Percentiles rank a stretch among this genome's conserved stretches.
phyloP scores from a whole-genome alignment of 129 eudicot species.

The Smallanthus sonchifolius region DNA sequence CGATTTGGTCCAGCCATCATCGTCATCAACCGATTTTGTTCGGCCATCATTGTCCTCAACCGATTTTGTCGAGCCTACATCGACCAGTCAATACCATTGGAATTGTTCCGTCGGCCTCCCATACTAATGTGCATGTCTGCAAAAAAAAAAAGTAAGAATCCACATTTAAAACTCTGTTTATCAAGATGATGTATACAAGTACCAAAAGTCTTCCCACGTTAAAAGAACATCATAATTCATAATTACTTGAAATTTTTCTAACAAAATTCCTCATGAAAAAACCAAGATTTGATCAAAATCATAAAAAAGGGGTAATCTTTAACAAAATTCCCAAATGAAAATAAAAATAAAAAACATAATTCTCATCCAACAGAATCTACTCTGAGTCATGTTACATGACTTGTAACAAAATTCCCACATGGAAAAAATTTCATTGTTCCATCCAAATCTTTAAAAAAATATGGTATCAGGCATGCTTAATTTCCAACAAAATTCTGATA shows the following conservation, averaged over 20 bases:
- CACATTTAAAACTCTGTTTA: too few species aligned
- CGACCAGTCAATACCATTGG: too few species aligned
- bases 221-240: neutral
- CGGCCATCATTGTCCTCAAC: too few species aligned
- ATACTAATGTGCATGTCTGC: too few species aligned
- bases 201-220: too few species aligned
- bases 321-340: neutral
- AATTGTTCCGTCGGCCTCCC: too few species aligned
- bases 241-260: neutral
- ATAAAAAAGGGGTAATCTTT: neutral
- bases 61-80: too few species aligned
- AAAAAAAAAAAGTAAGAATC: too few species aligned
- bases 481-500: neutral
- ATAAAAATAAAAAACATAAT: neutral
- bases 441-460: neutral
- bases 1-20: too few species aligned
- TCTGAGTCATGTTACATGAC: constrained; percentile 1
- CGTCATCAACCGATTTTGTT: too few species aligned
- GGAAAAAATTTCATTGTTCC: neutral
- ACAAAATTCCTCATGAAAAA: neutral
- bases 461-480: neutral
- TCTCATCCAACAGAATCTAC: neutral
- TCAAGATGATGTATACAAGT: too few species aligned
- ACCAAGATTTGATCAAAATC: neutral
- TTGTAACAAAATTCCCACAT: neutral